Evolutionary conservation across 768 basidiomycete genomes (phyloP).

Genomic region (Hygrocybe coccinea): DNA sequence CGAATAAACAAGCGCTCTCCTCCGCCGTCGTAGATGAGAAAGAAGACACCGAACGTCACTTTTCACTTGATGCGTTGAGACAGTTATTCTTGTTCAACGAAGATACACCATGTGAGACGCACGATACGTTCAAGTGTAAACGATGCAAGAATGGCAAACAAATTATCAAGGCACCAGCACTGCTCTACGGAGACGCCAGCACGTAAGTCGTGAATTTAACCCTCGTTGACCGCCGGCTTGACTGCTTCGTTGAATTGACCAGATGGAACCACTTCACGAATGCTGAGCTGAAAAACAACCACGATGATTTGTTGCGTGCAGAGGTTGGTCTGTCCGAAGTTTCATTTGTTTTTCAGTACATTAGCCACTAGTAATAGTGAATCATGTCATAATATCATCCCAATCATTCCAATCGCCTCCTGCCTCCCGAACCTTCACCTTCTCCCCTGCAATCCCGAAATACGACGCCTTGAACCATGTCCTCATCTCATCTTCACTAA

Average conservation of each 20-base stretch:
- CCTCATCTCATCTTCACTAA: constrained; percentile 71
- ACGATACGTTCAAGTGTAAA: constrained; percentile 97
- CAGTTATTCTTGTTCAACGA: constrained; percentile 92
- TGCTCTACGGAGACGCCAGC: constrained; percentile 96
- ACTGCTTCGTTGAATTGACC: not conserved
- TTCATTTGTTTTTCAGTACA: constrained; percentile 95
- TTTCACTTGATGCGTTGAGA: constrained; percentile 81
- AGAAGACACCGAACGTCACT: constrained; percentile 92
- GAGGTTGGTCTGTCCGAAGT: constrained; percentile 81
- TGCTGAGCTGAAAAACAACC: constrained; percentile 78
- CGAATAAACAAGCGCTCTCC: constrained; percentile 91
- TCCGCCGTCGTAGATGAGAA: constrained; percentile 98
- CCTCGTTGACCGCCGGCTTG: not conserved
- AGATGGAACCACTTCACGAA: constrained; percentile 99
- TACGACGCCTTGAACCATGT: constrained; percentile 77
- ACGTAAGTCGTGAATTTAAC: constrained; percentile 56
- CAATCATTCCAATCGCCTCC: constrained; percentile 74
- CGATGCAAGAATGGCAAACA: constrained; percentile 86
- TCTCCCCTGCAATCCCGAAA: constrained; percentile 74
- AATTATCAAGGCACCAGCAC: constrained; percentile 70
- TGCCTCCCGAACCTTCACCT: constrained; percentile 63
- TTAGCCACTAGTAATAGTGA: constrained; percentile 61
- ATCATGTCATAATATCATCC: constrained; percentile 40
- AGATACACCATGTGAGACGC: constrained; percentile 83
- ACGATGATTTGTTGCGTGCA: constrained; percentile 90